Evolutionary conservation across 2,329 filamentous ascomycete species (phyloP), one percentile per base, ranked within the genome.

Genomic region (Pezicula neosporulosa): DNA sequence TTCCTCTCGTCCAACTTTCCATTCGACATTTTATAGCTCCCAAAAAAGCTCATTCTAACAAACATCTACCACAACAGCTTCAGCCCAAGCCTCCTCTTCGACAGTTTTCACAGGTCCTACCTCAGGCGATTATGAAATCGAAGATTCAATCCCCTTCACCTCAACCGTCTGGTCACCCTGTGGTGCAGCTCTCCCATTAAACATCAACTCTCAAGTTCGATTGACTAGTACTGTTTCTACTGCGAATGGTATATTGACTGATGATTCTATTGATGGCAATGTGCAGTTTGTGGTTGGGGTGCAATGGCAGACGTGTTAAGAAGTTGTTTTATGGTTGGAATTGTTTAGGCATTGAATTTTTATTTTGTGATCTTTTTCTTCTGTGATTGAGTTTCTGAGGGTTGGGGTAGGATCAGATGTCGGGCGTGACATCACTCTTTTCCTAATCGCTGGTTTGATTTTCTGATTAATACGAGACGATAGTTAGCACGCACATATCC

Each of bases 151-250:
- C 52, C 69, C 72, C 47, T 68, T 70, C 59, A 70, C 71, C 39
- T 73, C 72, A 35, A 68, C 70, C 38, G 73, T 79, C 53, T 80
- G 77, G 77, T 78, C 76, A 45, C 75, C 75, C 15, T 80, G 77
- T 66, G 76, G 76, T 48, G 62, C 66, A 19, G 68, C 72, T 37
- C 74, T 74, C 51, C 66, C 76, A 55, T 70, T 80, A 59, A 79
- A 79, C 67, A 76, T 80, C 69, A 78, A 80, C 68, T 77, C 74
- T 28, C 73, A 77, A 60, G 68, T 75, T 57, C 72, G 72, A 55
- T 62, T 76, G 53, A 66, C 64, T 7, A 60, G 59, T 51, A 59
- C 59, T 28, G 62, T 63, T 55, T 27, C 59, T 27, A 60, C 59
- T 5, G 67, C 66, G 36, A 64, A 58, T 19, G 74, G 73, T 50